phyloP scores from a whole-genome alignment of 2,329 filamentous ascomycete genomes.

The Setomelanomma holmii region DNA sequence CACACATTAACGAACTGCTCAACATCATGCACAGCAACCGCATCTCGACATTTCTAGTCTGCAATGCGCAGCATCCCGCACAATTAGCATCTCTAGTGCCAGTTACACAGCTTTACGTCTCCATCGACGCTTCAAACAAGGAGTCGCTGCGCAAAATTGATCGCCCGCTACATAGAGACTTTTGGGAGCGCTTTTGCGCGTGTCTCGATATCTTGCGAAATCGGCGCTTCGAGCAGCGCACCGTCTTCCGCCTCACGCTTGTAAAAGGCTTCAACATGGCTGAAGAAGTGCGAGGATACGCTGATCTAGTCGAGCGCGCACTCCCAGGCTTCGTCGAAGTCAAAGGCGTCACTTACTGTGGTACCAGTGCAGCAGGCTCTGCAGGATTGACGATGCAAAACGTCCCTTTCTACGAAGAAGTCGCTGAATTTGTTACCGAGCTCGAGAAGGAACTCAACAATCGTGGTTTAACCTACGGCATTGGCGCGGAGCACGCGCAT shows the following conservation, averaged over 20 bases:
- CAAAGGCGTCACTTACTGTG: constrained; percentile 97
- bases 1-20: constrained; percentile 92
- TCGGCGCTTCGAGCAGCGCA: constrained; percentile 84
- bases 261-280: constrained; percentile 99
- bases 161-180: constrained; percentile 90
- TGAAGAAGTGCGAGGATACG: constrained; percentile 89
- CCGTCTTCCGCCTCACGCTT: constrained; percentile 91
- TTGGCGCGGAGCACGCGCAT: constrained; percentile 93
- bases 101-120: constrained; percentile 95
- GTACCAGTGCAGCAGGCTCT: constrained; percentile 81
- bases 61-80: constrained; percentile 95
- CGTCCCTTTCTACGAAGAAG: constrained; percentile 93
- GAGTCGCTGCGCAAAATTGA: constrained; percentile 90
- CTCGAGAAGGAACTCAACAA: constrained; percentile 72
- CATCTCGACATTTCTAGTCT: constrained; percentile 94
- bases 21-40: constrained; percentile 81
- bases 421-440: constrained; percentile 79
- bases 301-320: constrained; percentile 82
- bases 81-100: constrained; percentile 81
- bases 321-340: constrained; percentile 93
- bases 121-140: constrained; percentile 91
- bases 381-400: constrained; percentile 96
- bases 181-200: constrained; percentile 93
- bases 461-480: constrained; percentile 81
- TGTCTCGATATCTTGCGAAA: constrained; percentile 89